These are phyloP conservation scores for Vigna reflexopilosa DNA, from an alignment of 306 rosid genomes.

Conservation along the genomic window DNA sequence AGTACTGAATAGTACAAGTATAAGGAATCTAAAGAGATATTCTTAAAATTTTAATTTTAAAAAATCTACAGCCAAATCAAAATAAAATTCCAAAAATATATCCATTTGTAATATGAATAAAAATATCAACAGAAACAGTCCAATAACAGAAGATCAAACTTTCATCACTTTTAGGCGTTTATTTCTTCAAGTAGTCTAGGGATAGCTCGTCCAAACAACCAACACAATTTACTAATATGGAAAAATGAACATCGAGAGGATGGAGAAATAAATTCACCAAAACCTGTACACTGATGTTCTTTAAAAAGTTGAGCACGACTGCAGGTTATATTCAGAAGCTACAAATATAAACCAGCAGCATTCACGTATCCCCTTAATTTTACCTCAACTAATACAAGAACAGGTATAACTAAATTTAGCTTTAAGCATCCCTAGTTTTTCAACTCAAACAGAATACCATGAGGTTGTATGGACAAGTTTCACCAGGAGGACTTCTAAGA, in stretches of 20 bases:
- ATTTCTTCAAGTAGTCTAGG: neutral
- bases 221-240: conserved; percentile 23
- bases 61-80: neutral
- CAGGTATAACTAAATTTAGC: neutral
- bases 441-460: conserved; percentile 8
- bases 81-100: conserved; percentile 21
- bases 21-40: conserved; percentile 17
- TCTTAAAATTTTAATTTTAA: neutral
- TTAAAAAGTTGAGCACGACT: neutral
- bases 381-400: conserved; percentile 8
- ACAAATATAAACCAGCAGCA: neutral
- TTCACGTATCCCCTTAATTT: conserved; percentile 31
- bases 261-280: conserved; percentile 2
- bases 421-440: conserved; percentile 17
- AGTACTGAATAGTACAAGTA: conserved; percentile 2
- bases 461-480: too few species aligned
- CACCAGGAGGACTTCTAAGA: too few species aligned
- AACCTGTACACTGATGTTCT: neutral
- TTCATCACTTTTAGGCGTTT: neutral
- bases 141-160: neutral
- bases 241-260: neutral
- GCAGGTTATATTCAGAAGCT: conserved; percentile 23
- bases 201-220: neutral
- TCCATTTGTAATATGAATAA: conserved; percentile 12
- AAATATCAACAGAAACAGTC: conserved; percentile 25